Evolutionary conservation across 2,329 filamentous ascomycete genomes (phyloP).

Genomic region (Penicillium verrucosum): DNA sequence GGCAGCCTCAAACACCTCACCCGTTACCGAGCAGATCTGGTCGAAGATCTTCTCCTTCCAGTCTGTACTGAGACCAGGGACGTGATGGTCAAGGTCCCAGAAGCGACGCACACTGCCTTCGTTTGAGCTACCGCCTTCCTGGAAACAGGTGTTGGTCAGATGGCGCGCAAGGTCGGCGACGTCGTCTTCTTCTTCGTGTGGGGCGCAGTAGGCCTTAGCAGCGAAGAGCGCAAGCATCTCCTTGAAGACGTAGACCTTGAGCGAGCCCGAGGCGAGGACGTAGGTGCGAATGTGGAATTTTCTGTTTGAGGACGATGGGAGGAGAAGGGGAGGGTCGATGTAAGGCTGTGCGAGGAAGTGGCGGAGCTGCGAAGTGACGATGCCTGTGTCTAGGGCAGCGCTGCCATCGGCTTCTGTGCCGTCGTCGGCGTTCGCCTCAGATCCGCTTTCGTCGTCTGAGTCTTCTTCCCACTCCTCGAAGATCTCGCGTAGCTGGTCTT

Average conservation of each 20-base stretch:
- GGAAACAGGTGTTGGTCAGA: slow-evolving; percentile 93
- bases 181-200: slow-evolving; percentile 46
- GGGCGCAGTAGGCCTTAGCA: slow-evolving; percentile 66
- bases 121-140: slow-evolving; percentile 54
- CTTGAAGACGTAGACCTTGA: slow-evolving; percentile 81
- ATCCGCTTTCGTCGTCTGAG: slow-evolving; percentile 50
- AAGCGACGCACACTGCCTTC: slow-evolving; percentile 70
- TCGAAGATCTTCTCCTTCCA: slow-evolving; percentile 63
- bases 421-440: slow-evolving; percentile 42
- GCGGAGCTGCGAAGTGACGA: slow-evolving; percentile 84
- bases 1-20: slow-evolving; percentile 80
- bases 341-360: slow-evolving; percentile 97
- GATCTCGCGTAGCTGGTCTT: slow-evolving; percentile 77
- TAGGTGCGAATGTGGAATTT: slow-evolving; percentile 98
- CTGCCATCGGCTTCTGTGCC: slow-evolving; percentile 17
- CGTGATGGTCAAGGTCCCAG: slow-evolving; percentile 60
- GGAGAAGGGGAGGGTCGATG: slow-evolving; percentile 79
- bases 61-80: slow-evolving; percentile 29
- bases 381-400: slow-evolving; percentile 48
- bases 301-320: slow-evolving; percentile 59
- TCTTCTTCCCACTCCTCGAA: slow-evolving; percentile 87
- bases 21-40: slow-evolving; percentile 72
- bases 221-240: slow-evolving; percentile 94
- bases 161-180: slow-evolving; percentile 65
- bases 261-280: slow-evolving; percentile 72